Base-by-base conservation (phyloP, 441 rosid species). In the Eutrema salsugineum region DNA sequence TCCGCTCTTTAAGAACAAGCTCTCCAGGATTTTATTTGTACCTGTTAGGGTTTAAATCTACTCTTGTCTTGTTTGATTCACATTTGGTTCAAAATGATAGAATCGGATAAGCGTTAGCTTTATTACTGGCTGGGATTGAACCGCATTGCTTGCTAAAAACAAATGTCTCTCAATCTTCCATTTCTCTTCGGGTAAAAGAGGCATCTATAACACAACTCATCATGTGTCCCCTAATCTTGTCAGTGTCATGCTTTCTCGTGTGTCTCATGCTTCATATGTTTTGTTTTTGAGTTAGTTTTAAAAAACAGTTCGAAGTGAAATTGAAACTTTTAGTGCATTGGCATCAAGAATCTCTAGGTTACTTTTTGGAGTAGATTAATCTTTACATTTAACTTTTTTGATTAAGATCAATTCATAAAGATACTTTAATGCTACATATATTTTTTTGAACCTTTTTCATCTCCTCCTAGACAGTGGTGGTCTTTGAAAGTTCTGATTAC, bases 331-430 rank as follows among this genome's bases (percentile, higher is more conserved):
- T 24, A 24, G 27, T 24, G 27, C 27, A 24, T 24, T 22, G 36
- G 24, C 59, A 48, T 70, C 32, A 48, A 59, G 66, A 24, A 59
- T 70, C 67, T 38, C 66, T 19, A 57, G 5, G 48, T 46, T 11
- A 58, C 65, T 14, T 42, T 67, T 68, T 8, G 4, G 12, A 35
- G n/a, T 27, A 12, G 8, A 53, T 10, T 40, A 27, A 19, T 54
- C 12, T 46, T 46, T 12, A 46, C 16, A 30, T 30, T 9, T 24
- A n/a, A 5, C 14, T 9, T 10, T n/a, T 28, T 38, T 39, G 0
- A 12, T 2, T 28, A 40, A 16, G 40, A 49, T 51, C 17, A 19
- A 47, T 10, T 24, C 27, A 48, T 35, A 64, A 20, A 64, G 33
- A 64, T 38, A 39, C 51, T 66, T 66, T 53, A 40, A 30, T 40